These are phyloP conservation scores for Exophiala mesophila DNA, from an alignment of 2,329 filamentous ascomycete genomes.

Conservation along the genomic window DNA sequence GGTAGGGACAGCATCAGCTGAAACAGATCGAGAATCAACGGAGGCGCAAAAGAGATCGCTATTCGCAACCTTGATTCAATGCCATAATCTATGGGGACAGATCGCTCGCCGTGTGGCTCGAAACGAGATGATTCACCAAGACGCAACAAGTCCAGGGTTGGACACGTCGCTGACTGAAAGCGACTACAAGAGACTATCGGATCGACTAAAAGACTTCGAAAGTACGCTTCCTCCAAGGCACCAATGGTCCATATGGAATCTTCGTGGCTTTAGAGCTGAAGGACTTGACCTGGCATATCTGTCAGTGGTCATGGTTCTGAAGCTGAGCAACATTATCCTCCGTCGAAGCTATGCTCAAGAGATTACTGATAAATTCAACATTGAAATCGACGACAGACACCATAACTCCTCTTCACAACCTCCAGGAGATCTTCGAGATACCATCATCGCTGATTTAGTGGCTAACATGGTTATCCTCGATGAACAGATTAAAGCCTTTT, in stretches of 20 bases:
- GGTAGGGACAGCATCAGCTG: constrained; percentile 31
- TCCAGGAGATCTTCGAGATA: constrained; percentile 29
- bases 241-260: constrained; percentile 35
- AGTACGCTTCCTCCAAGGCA: constrained; percentile 31
- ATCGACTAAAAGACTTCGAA: constrained; percentile 20
- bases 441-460: constrained; percentile 34
- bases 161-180: too few relatives aligned
- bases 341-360: constrained; percentile 32
- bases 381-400: not conserved
- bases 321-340: constrained; percentile 36
- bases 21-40: not conserved
- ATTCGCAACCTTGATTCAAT: constrained; percentile 37
- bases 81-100: constrained; percentile 36
- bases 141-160: not conserved
- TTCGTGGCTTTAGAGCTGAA: constrained; percentile 35
- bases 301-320: constrained; percentile 33
- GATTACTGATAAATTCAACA: not conserved
- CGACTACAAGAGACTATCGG: not conserved
- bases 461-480: constrained; percentile 34
- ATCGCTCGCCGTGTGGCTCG: constrained; percentile 31
- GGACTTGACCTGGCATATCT: constrained; percentile 35
- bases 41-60: constrained; percentile 29
- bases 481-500: constrained; percentile 35
- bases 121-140: constrained; percentile 9
- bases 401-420: too few relatives aligned